Conservation (phyloP, 257 asterid species). For the Salvia hispanica region DNA sequence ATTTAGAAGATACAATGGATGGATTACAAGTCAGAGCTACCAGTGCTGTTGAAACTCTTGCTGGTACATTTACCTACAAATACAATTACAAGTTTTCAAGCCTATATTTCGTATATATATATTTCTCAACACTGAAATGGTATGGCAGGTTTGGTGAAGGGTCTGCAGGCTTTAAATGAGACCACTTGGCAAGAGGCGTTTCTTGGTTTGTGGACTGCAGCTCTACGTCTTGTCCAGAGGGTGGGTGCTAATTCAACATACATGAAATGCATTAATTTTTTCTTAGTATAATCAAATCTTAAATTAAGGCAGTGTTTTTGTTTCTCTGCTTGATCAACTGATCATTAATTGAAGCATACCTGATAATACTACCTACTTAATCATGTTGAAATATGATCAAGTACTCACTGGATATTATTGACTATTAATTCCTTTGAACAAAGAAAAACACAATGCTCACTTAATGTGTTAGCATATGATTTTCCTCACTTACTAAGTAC, state of each 20-base stretch:
- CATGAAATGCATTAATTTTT: slow-evolving; percentile 12
- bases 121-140: slow-evolving; percentile 28
- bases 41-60: slow-evolving; percentile 83
- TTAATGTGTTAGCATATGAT: slow-evolving; percentile 15
- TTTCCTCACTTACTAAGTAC: background rate
- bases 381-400: slow-evolving; percentile 26
- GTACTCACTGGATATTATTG: slow-evolving; percentile 4
- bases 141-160: slow-evolving; percentile 80
- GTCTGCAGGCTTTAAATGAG: slow-evolving; percentile 83
- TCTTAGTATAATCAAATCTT: slow-evolving; percentile 3
- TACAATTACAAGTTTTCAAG: slow-evolving; percentile 18
- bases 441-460: slow-evolving; percentile 10
- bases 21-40: slow-evolving; percentile 77
- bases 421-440: slow-evolving; percentile 16
- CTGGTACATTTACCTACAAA: slow-evolving; percentile 43
- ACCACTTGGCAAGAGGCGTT: slow-evolving; percentile 94
- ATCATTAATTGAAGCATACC: slow-evolving; percentile 20
- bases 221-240: slow-evolving; percentile 92
- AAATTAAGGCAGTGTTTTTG: background rate
- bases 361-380: slow-evolving; percentile 14
- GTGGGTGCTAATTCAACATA: slow-evolving; percentile 46
- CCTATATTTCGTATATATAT: slow-evolving; percentile 20
- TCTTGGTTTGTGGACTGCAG: slow-evolving; percentile 93
- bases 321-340: slow-evolving; percentile 7
- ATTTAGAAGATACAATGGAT: slow-evolving; percentile 86